Percentiles rank a stretch among this genome's conserved stretches.
Evolutionary conservation across 2,329 filamentous ascomycete species (phyloP).

Genomic region (Trichoderma pleuroti): DNA sequence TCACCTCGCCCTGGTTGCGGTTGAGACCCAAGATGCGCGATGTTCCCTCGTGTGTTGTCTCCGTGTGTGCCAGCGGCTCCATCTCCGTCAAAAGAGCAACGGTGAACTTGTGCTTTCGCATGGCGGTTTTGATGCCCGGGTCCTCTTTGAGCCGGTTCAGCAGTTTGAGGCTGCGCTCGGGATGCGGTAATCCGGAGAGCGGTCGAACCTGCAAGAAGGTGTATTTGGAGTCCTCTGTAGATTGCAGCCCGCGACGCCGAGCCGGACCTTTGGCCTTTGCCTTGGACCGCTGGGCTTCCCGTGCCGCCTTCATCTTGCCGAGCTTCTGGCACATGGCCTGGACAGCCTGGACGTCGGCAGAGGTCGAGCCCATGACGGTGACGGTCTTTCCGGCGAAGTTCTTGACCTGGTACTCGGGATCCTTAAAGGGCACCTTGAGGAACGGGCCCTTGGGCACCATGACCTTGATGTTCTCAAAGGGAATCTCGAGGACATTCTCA

Average conservation of each 20-base stretch:
- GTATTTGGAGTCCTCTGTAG: slow-evolving; percentile 61
- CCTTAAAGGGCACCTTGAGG: slow-evolving; percentile 61
- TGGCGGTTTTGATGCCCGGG: slow-evolving; percentile 76
- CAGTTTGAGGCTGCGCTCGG: slow-evolving; percentile 66
- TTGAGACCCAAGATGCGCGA: slow-evolving; percentile 82
- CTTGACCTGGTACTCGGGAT: slow-evolving; percentile 48
- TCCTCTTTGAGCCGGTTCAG: slow-evolving; percentile 76
- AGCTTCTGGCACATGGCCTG: slow-evolving; percentile 47
- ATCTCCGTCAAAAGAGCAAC: slow-evolving; percentile 91
- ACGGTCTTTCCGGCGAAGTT: slow-evolving; percentile 56
- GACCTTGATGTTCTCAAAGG: slow-evolving; percentile 63
- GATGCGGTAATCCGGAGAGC: slow-evolving; percentile 71
- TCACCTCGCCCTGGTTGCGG: slow-evolving; percentile 80
- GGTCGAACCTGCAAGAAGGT: slow-evolving; percentile 78
- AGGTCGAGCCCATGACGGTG: slow-evolving; percentile 61
- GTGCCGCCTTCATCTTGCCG: slow-evolving; percentile 45
- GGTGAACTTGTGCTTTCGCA: slow-evolving; percentile 79
- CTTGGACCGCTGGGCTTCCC: slow-evolving; percentile 32
- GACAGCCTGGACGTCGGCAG: slow-evolving; percentile 56
- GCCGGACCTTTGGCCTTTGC: slow-evolving; percentile 26
- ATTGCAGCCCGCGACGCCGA: slow-evolving; percentile 14
- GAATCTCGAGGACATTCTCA: slow-evolving; percentile 54
- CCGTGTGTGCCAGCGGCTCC: slow-evolving; percentile 80
- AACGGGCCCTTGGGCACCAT: slow-evolving; percentile 63
- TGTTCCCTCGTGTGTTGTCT: slow-evolving; percentile 64